Conservation (phyloP, 345 rosid species). For the Citrus australasica region DNA sequence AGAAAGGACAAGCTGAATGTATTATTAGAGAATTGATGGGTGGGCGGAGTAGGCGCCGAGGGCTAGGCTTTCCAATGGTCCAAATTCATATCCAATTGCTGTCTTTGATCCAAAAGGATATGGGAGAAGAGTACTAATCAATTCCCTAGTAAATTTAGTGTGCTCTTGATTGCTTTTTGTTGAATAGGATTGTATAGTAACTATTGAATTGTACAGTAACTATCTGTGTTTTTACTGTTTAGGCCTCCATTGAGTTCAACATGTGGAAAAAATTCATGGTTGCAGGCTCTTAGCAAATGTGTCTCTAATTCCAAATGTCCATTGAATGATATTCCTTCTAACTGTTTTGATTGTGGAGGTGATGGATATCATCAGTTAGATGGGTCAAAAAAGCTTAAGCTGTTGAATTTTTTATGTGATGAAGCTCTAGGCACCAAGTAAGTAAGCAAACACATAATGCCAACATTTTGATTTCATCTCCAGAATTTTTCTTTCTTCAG, state of each 20-base stretch:
- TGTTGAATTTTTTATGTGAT: conserved; percentile 65
- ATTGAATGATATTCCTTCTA: conserved; percentile 31
- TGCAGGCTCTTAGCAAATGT: conserved; percentile 42
- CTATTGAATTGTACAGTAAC: neutral
- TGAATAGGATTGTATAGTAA: neutral
- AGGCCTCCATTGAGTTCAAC: conserved; percentile 51
- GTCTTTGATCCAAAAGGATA: conserved; percentile 45
- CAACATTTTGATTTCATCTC: neutral
- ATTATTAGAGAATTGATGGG: conserved; percentile 56
- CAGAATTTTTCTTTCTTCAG: neutral
- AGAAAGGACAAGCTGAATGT: conserved; percentile 69
- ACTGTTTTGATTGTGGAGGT: conserved; percentile 33
- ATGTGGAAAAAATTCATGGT: conserved; percentile 51
- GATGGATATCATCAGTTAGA: conserved; percentile 40
- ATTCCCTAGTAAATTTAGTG: neutral
- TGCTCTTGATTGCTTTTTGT: neutral
- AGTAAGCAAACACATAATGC: conserved; percentile 21
- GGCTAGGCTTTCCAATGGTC: conserved; percentile 43
- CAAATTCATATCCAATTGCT: conserved; percentile 58
- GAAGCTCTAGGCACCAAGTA: conserved; percentile 61
- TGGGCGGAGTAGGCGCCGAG: conserved; percentile 46
- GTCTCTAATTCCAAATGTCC: conserved; percentile 35
- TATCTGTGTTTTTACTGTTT: conserved; percentile 17
- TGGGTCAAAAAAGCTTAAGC: conserved; percentile 41
- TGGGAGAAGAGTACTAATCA: conserved; percentile 48